Evolutionary conservation across 177 flowering plant species (phyloP).

Genomic region (Telopea speciosissima): DNA sequence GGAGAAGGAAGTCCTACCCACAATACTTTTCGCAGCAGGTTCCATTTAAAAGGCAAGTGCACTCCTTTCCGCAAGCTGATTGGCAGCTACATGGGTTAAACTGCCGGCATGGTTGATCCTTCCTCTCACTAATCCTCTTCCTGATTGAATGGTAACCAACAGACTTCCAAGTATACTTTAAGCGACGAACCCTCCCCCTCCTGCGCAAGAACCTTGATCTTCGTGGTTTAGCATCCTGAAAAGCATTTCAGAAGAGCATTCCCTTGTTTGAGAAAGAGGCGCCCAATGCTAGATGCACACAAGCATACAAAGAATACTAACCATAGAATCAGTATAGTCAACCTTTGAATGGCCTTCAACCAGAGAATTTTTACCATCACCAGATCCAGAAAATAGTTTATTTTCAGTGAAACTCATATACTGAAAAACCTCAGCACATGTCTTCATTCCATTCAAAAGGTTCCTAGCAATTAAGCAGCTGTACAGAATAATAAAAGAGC

Average conservation of each 20-base stretch:
- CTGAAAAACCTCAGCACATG: constrained; percentile 77
- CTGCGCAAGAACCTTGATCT: constrained; percentile 90
- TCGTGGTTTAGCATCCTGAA: constrained; percentile 60
- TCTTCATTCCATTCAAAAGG: constrained; percentile 79
- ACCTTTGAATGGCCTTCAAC: constrained; percentile 56
- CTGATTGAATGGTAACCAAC: constrained; percentile 90
- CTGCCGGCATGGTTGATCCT: constrained; percentile 95
- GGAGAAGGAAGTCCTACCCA: constrained; percentile 51
- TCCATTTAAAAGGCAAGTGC: constrained; percentile 77
- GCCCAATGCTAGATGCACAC: constrained; percentile 2
- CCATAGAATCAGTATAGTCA: constrained; percentile 50
- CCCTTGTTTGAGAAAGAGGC: neutral
- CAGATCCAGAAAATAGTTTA: constrained; percentile 34
- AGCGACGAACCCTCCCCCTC: constrained; percentile 91
- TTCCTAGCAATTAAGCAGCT: constrained; percentile 95
- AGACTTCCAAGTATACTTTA: constrained; percentile 94
- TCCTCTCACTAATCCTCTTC: constrained; percentile 85
- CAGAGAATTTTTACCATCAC: constrained; percentile 50
- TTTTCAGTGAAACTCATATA: constrained; percentile 62
- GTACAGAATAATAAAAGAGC: constrained; percentile 22
- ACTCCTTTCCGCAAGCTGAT: constrained; percentile 88
- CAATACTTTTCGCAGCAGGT: constrained; percentile 99
- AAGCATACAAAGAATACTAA: constrained; percentile 16
- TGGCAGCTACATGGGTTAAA: constrained; percentile 91
- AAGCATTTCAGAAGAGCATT: constrained; percentile 1